Conservation (phyloP, 345 rosid genomes). For the Sisymbrium irio region DNA sequence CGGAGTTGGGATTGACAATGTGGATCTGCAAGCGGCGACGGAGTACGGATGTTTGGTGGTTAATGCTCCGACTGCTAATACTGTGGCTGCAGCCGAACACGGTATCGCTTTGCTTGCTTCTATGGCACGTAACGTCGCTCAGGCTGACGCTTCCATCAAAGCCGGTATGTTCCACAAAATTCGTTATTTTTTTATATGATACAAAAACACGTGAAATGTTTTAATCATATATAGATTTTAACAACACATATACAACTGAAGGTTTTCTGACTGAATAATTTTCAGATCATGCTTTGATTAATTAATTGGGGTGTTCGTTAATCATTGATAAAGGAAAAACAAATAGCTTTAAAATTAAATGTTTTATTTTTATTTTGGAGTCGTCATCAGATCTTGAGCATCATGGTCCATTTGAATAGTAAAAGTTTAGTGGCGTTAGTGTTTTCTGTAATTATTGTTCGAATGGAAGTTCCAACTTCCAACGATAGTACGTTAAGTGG, state of each 20-base stretch:
- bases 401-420: not conserved
- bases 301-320: not conserved
- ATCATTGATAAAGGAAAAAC: not conserved
- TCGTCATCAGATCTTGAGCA: not conserved
- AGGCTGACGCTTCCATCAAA: slow-evolving; percentile 85
- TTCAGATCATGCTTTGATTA: not conserved
- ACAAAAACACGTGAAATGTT: not conserved
- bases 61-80: slow-evolving; percentile 83
- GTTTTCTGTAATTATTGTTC: not conserved
- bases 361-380: not conserved
- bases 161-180: slow-evolving; percentile 44
- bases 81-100: slow-evolving; percentile 83
- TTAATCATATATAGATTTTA: slow-evolving; percentile 1
- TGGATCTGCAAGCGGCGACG: slow-evolving; percentile 87
- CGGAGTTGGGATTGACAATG: slow-evolving; percentile 84
- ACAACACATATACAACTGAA: not conserved
- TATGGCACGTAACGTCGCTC: slow-evolving; percentile 79
- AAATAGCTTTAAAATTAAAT: not conserved
- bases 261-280: not conserved
- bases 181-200: too few relatives aligned
- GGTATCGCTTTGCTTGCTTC: slow-evolving; percentile 73
- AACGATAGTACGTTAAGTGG: too few relatives aligned
- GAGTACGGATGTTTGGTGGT: slow-evolving; percentile 80
- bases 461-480: too few relatives aligned
- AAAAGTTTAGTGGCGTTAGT: not conserved